Evolutionary conservation across 371 early-diverging fungal species (phyloP).

Genomic region (Mucor circinelloides): DNA sequence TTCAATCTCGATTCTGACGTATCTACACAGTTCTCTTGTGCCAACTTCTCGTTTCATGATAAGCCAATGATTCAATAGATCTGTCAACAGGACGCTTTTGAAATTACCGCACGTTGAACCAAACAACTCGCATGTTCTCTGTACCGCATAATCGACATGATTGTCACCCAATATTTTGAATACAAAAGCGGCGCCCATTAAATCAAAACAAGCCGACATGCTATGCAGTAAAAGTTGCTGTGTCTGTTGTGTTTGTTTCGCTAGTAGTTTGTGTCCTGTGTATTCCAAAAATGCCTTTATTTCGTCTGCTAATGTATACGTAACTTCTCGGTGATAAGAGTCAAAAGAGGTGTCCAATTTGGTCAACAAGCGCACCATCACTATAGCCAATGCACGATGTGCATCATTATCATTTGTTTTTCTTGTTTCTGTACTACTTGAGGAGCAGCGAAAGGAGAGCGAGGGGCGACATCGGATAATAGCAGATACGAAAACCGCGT

Average conservation of each 20-base stretch:
- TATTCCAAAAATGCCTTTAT: conserved; percentile 54
- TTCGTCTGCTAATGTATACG: conserved; percentile 50
- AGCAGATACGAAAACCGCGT: conserved; percentile 48
- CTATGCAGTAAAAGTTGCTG: conserved; percentile 28
- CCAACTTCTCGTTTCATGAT: conserved; percentile 38
- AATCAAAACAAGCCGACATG: conserved; percentile 45
- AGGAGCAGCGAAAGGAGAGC: neutral
- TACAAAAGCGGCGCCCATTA: conserved; percentile 46
- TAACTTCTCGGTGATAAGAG: conserved; percentile 45
- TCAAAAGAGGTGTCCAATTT: conserved; percentile 43
- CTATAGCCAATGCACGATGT: conserved; percentile 35
- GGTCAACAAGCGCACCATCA: conserved; percentile 39
- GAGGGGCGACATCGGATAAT: conserved; percentile 26
- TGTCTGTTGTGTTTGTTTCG: neutral
- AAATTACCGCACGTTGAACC: conserved; percentile 17
- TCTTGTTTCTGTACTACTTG: conserved; percentile 13
- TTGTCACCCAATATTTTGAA: conserved; percentile 41
- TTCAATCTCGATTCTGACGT: conserved; percentile 43
- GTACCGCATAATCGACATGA: conserved; percentile 47
- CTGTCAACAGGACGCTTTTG: conserved; percentile 31
- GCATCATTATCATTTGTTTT: conserved; percentile 14
- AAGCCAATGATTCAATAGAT: conserved; percentile 45
- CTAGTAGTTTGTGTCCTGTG: conserved; percentile 44
- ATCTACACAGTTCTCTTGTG: conserved; percentile 37
- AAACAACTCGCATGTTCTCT: conserved; percentile 42